A percentile compares a stretch with the other conserved stretches of the same genome.
Conservation (phyloP, 768 basidiomycete genomes). For the Crepidotus variabilis region DNA sequence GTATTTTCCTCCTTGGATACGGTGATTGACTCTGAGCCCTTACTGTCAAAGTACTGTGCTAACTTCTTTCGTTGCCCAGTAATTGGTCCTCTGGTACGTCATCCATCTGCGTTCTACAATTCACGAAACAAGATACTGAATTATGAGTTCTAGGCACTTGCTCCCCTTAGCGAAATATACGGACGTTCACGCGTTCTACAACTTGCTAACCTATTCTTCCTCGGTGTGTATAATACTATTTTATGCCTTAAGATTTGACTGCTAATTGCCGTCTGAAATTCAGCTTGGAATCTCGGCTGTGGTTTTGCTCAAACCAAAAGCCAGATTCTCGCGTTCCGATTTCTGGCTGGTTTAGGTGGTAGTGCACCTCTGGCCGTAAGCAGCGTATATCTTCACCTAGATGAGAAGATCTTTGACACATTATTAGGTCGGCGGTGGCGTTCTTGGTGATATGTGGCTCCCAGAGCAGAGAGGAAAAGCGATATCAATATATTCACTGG, state of each 20-base stretch:
- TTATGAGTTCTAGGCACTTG: slow-evolving; percentile 38
- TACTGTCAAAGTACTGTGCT: too few species aligned
- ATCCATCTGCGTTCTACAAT: too few species aligned
- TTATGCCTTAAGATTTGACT: too few species aligned
- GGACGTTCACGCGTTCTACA: slow-evolving; percentile 64
- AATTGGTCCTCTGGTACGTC: slow-evolving; percentile 47
- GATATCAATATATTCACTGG: slow-evolving; percentile 59
- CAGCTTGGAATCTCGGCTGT: slow-evolving; percentile 61
- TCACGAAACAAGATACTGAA: too few species aligned
- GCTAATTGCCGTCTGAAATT: too few species aligned
- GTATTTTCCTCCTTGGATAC: slow-evolving; percentile 50
- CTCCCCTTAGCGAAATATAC: slow-evolving; percentile 69
- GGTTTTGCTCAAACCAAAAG: slow-evolving; percentile 57
- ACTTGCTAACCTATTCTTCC: slow-evolving; percentile 57
- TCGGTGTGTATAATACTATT: slow-evolving; percentile 42
- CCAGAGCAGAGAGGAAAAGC: slow-evolving; percentile 63
- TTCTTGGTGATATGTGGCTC: slow-evolving; percentile 57
- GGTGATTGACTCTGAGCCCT: too few species aligned
- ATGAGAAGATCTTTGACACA: too few species aligned
- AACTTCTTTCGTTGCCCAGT: slow-evolving; percentile 31
- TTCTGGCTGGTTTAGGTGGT: slow-evolving; percentile 69
- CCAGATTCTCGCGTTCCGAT: slow-evolving; percentile 64
- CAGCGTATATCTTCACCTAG: too few species aligned
- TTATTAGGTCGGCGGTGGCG: slow-evolving; percentile 65
- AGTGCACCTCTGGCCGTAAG: slow-evolving; percentile 64